phyloP scores from a whole-genome alignment of 2,329 filamentous ascomycete genomes.

The Aspergillus brunneoviolaceus region DNA sequence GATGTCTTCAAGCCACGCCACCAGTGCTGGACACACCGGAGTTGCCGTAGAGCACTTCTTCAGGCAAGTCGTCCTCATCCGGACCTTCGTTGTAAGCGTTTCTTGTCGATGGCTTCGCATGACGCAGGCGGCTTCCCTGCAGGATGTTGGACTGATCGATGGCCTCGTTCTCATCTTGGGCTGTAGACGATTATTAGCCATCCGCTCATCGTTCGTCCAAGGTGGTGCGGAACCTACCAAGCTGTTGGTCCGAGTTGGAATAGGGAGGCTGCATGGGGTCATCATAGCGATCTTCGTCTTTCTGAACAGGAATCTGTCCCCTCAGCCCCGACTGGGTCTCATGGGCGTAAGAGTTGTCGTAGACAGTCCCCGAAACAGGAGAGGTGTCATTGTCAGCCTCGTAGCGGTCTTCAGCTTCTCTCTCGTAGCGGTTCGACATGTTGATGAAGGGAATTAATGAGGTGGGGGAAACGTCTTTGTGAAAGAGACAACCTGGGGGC shows the following conservation, averaged over 20 bases:
- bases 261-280: slow-evolving; percentile 32
- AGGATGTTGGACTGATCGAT: slow-evolving; percentile 25
- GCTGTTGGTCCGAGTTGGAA: slow-evolving; percentile 27
- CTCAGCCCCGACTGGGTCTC: slow-evolving; percentile 20
- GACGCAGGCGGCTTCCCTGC: slow-evolving; percentile 24
- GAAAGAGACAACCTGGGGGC: no score
- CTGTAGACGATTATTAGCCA: slow-evolving; percentile 4
- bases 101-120: slow-evolving; percentile 22
- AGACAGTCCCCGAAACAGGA: slow-evolving; percentile 20
- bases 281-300: slow-evolving; percentile 24
- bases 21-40: slow-evolving; percentile 2
- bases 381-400: slow-evolving; percentile 30
- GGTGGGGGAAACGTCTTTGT: no score
- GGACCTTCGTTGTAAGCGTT: slow-evolving; percentile 26
- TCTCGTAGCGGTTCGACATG: slow-evolving; percentile 26
- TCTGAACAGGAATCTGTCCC: slow-evolving; percentile 24
- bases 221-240: slow-evolving; percentile 26
- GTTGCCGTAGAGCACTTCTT: slow-evolving; percentile 1
- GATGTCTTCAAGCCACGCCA: not conserved
- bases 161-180: slow-evolving; percentile 24
- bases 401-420: slow-evolving; percentile 30
- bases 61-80: slow-evolving; percentile 26
- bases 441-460: not conserved
- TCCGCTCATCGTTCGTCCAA: not conserved
- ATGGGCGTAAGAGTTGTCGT: slow-evolving; percentile 26